Base-by-base conservation (phyloP, 1,139 yeast genomes). In the Blastobotrys raffinosifermentans region DNA sequence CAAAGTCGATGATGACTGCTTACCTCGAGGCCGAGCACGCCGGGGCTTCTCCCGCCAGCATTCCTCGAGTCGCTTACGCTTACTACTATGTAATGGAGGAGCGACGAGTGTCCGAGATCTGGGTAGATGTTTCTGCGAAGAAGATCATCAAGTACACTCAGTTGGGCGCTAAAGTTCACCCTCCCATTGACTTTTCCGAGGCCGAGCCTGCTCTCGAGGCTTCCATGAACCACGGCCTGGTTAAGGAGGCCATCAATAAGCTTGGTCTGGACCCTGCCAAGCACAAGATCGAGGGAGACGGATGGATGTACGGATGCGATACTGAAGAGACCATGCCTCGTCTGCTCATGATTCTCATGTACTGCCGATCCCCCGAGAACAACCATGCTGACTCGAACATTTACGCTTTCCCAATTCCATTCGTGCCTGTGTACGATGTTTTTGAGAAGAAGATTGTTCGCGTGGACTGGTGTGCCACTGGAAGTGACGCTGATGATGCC, bases 291-390 rank as follows among this genome's bases (percentile, higher is more conserved):
- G 75, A 89, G 80, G 51, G 82, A 81, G 95, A 85, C 57, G 89
- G 93, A 37, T 85, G 95, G 94, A 84, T 84, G 70, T 84, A 84
- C 58, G 95, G 94, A 50, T 80, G 86, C 29, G 89, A 81, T 57
- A 69, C 80, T 61, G 81, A 87, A 78, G 93, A 87, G 32, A 74
- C 80, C 35, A 69, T 77, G 35, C 77, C 77, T 55, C 71, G 85
- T 59, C 68, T 79, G 64, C 65, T 80, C 50, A 91, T 82, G 66
- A 76, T 80, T 60, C 80, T 79, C 66, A 79, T 82, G 79, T 85
- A 85, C 63, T 48, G 55, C 48, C 53, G 62, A 32, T 53, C 58
- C 39, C 73, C 86, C 46, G 76, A 76, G 55, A 77, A 77, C 44
- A 68, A 78, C 55, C 91, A 84, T 59, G 63, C 75, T 23, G 94